Evolutionary conservation across 1,139 yeast genomes (phyloP), one percentile per base, ranked within the genome.

Genomic region (Saccharomycopsis hybrid): DNA sequence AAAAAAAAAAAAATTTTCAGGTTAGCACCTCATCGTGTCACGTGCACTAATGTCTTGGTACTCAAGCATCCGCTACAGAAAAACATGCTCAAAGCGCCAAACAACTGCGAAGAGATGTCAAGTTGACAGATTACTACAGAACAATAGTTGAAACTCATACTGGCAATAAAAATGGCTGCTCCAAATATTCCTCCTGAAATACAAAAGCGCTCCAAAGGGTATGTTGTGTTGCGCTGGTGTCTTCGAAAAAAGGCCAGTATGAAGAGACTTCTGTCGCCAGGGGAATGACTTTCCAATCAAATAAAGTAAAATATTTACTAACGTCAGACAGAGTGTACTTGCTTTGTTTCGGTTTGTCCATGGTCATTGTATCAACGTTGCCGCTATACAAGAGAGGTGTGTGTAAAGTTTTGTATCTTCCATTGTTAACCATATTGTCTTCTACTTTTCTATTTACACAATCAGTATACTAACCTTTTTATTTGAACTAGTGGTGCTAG

Each of bases 301-400:
- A 11, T 32, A 8, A 11, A 11, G 11, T 32, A 32, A 8, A 8
- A 32, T 32, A 11, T 11, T 32, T 8, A 32, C 35, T 8, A 32
- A 32, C 18, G 18, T 18, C 18, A 18, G 18, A 32, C 35, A 36
- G 69, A 4, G 63, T 69, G 27, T 66, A 69, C 44, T 57, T 70
- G 56, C 65, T 74, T n/a, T 64, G 68, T 39, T 65, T 70, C 3
- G 75, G 76, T 0, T 54, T 68, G 2, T 66, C 76, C 0, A 56
- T 73, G 36, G 56, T 73, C 41, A 54, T 65, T 1, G 62, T 69
- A 5, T 71, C 78, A 0, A 64, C 72, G 3, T 53, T 60, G 4
- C 71, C 69, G 39, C 56, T 68, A 2, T 68, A 67, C 57, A 62
- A 60, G 43, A 57, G 71, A 57, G 42, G 68, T 64, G 52, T 44